These are phyloP conservation scores for Cladosporium sp. DNA, from an alignment of 2,329 filamentous ascomycete genomes.

Conservation along the genomic window DNA sequence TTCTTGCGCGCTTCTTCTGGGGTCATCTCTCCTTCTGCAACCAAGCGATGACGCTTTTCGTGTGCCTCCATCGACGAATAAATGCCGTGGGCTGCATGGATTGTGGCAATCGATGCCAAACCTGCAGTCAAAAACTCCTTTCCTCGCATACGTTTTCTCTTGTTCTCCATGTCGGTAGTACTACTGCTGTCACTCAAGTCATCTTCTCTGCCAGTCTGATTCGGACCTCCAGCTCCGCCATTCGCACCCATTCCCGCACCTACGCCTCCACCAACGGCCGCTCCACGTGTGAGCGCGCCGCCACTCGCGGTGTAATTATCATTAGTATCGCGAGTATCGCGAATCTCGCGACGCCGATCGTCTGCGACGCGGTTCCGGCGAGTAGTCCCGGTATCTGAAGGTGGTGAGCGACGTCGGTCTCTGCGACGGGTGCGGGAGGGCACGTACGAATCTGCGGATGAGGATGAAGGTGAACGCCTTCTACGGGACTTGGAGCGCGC, in stretches of 20 bases:
- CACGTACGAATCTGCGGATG: constrained; percentile 50
- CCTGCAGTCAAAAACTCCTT: constrained; percentile 64
- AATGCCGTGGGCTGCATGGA: constrained; percentile 63
- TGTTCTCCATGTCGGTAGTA: constrained; percentile 55
- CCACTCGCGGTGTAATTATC: constrained; percentile 36
- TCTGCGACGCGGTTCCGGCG: constrained; percentile 31
- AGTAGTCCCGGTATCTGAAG: constrained; percentile 37
- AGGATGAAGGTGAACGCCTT: constrained; percentile 41
- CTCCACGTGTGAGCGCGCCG: constrained; percentile 39
- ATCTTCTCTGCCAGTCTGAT: constrained; percentile 16
- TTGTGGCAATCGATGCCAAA: constrained; percentile 63
- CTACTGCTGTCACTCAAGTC: constrained; percentile 31
- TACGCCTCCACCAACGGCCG: constrained; percentile 34
- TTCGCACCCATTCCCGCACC: constrained; percentile 22
- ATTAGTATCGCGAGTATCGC: constrained; percentile 31
- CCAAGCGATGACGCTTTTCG: constrained; percentile 55
- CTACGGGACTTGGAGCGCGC: constrained; percentile 52
- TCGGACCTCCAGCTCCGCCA: constrained; percentile 14
- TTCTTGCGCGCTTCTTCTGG: constrained; percentile 59
- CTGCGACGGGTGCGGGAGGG: constrained; percentile 44
- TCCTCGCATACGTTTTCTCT: constrained; percentile 60
- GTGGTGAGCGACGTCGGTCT: constrained; percentile 35
- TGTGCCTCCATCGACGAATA: constrained; percentile 62
- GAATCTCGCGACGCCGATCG: constrained; percentile 28
- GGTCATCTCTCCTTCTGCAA: constrained; percentile 61